Conservation (phyloP, 1,284 basidiomycete genomes). For the Phellinidium pouzarii region DNA sequence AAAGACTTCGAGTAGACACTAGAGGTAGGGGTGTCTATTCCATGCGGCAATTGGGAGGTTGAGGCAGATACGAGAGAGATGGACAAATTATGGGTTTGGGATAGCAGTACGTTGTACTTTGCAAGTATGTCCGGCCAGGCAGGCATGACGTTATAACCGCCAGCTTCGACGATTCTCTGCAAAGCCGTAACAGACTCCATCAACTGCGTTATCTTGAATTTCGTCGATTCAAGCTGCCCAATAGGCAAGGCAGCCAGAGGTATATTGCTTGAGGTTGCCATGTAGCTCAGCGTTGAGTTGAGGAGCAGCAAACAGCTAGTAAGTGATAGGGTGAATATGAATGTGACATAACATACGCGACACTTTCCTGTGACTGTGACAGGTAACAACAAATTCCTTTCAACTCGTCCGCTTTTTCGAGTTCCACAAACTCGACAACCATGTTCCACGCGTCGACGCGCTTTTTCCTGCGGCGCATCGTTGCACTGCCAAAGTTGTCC, state of each 20-base stretch:
- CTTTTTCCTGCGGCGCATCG: conserved; percentile 1
- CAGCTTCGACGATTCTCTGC: conserved; percentile 54
- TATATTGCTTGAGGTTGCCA: background rate
- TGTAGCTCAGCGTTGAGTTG: background rate
- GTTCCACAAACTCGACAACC: background rate
- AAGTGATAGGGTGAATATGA: background rate
- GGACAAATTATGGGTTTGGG: conserved; percentile 69
- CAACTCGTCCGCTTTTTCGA: background rate
- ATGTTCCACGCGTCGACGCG: conserved; percentile 7
- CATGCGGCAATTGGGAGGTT: conserved; percentile 20
- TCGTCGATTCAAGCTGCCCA: conserved; percentile 63
- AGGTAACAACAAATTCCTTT: background rate
- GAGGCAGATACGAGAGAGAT: conserved; percentile 44
- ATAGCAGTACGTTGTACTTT: conserved; percentile 75
- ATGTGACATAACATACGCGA: background rate
- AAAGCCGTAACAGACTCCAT: conserved; percentile 65
- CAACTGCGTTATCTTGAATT: conserved; percentile 67
- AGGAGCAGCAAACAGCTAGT: background rate
- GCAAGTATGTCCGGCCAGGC: conserved; percentile 77
- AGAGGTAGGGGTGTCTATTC: conserved; percentile 13
- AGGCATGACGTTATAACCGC: conserved; percentile 49
- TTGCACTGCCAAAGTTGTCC: background rate
- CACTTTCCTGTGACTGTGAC: background rate
- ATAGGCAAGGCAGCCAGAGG: conserved; percentile 26
- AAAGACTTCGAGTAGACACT: conserved; percentile 36